A percentile compares a stretch with the other conserved stretches of the same genome.
Evolutionary conservation across 345 rosid species (phyloP).

Genomic region (Citrus cavaleriei): DNA sequence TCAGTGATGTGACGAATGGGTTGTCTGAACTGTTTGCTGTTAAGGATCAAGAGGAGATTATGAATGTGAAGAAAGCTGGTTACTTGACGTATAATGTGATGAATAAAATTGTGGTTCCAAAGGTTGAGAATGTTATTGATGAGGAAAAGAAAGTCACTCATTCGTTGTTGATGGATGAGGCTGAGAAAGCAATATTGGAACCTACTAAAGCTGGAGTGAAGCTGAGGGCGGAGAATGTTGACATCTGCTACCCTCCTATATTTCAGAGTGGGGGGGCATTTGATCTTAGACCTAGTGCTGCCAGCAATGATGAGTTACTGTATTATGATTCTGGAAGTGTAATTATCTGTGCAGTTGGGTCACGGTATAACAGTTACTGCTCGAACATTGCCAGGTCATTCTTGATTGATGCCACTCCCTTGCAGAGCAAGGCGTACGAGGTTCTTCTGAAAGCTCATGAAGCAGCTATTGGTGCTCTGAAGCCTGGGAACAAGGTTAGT

Average conservation of each 20-base stretch:
- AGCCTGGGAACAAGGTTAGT: constrained; percentile 63
- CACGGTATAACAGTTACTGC: constrained; percentile 88
- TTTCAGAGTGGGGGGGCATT: constrained; percentile 92
- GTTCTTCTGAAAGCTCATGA: constrained; percentile 91
- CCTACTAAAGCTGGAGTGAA: constrained; percentile 79
- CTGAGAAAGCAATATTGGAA: constrained; percentile 82
- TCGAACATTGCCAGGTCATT: constrained; percentile 82
- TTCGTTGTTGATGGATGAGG: constrained; percentile 79
- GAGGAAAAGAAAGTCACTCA: constrained; percentile 87
- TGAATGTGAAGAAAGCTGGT: constrained; percentile 83
- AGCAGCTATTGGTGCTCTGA: constrained; percentile 71
- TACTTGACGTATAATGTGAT: constrained; percentile 67
- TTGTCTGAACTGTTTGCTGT: constrained; percentile 82
- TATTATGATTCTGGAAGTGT: constrained; percentile 87
- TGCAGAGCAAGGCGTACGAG: constrained; percentile 88
- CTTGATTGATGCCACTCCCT: constrained; percentile 76
- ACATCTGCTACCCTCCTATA: constrained; percentile 93
- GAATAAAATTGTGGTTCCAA: constrained; percentile 85
- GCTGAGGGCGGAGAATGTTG: constrained; percentile 86
- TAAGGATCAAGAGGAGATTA: constrained; percentile 68
- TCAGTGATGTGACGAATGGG: constrained; percentile 66
- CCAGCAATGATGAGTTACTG: constrained; percentile 75
- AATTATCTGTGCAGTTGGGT: constrained; percentile 82
- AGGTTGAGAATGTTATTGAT: constrained; percentile 82
- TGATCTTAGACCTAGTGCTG: constrained; percentile 94